phyloP scores from a whole-genome alignment of 176 grass and related monocot species.

The Elymus sibiricus region DNA sequence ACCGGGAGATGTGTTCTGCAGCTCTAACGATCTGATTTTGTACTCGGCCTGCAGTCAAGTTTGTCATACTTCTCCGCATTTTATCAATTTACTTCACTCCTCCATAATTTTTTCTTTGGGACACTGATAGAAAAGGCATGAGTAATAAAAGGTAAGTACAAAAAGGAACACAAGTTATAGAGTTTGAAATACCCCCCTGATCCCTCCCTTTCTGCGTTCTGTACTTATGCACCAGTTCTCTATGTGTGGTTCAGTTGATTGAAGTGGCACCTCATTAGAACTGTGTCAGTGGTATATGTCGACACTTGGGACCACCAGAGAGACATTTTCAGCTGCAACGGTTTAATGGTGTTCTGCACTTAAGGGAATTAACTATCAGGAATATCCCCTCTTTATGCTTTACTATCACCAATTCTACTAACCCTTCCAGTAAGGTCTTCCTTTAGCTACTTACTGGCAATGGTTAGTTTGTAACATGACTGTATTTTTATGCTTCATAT shows the following conservation, averaged over 20 bases:
- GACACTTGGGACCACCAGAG: constrained; percentile 32
- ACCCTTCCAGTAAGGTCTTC: constrained; percentile 25
- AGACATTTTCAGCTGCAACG: constrained; percentile 34
- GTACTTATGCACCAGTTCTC: background rate
- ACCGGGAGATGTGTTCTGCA: constrained; percentile 9
- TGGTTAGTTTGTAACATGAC: background rate
- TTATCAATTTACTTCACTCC: constrained; percentile 6
- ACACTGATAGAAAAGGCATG: background rate
- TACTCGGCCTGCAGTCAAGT: constrained; percentile 1
- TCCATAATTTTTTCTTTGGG: constrained; percentile 10
- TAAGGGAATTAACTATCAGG: constrained; percentile 40
- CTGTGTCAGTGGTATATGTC: constrained; percentile 39
- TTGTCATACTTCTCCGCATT: background rate
- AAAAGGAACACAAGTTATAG: background rate
- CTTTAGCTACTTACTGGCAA: background rate
- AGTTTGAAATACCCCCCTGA: background rate
- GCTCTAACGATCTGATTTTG: background rate
- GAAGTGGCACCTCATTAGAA: background rate
- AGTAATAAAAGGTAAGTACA: background rate
- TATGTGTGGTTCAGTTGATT: background rate
- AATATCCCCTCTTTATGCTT: constrained; percentile 55
- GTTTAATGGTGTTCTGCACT: constrained; percentile 38
- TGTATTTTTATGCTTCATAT: background rate
- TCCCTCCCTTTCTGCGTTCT: background rate
- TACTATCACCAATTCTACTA: constrained; percentile 33